Conservation (phyloP, 352 stramenopile genomes). For the Phytopythium vexans region DNA sequence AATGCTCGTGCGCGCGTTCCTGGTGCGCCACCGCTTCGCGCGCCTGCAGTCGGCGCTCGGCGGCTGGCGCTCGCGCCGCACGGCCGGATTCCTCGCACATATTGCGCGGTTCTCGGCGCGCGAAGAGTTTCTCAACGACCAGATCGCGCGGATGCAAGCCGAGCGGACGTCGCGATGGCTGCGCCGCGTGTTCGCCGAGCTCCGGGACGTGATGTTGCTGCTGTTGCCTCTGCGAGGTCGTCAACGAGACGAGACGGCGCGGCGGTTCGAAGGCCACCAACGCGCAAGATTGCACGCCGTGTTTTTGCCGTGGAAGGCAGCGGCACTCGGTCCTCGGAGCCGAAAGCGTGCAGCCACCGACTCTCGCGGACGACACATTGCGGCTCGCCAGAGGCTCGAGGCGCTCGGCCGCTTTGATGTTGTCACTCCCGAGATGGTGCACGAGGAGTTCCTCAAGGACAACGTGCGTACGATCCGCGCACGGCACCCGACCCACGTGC, state of each 20-base stretch:
- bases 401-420: conserved; percentile 58
- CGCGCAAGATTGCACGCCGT: conserved; percentile 29
- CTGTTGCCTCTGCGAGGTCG: conserved; percentile 52
- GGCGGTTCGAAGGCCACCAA: conserved; percentile 46
- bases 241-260: conserved; percentile 50
- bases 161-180: conserved; percentile 34
- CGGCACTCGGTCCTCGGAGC: conserved; percentile 53
- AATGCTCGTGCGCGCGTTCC: conserved; percentile 47
- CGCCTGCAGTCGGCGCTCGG: conserved; percentile 43
- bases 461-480: conserved; percentile 60
- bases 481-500: conserved; percentile 23
- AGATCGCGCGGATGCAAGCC: conserved; percentile 42
- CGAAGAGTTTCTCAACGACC: conserved; percentile 57
- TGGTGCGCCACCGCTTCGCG: conserved; percentile 44
- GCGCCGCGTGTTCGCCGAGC: conserved; percentile 49
- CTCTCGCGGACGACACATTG: conserved; percentile 38
- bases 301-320: conserved; percentile 47
- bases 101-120: conserved; percentile 64
- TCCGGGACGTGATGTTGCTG: conserved; percentile 69
- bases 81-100: conserved; percentile 32
- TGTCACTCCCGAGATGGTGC: conserved; percentile 73
- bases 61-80: conserved; percentile 47
- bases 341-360: conserved; percentile 46
- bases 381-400: conserved; percentile 53
- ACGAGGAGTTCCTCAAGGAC: conserved; percentile 76